Base-by-base conservation (phyloP, 176 grass and related monocot species). In the Saccharum officinarum region DNA sequence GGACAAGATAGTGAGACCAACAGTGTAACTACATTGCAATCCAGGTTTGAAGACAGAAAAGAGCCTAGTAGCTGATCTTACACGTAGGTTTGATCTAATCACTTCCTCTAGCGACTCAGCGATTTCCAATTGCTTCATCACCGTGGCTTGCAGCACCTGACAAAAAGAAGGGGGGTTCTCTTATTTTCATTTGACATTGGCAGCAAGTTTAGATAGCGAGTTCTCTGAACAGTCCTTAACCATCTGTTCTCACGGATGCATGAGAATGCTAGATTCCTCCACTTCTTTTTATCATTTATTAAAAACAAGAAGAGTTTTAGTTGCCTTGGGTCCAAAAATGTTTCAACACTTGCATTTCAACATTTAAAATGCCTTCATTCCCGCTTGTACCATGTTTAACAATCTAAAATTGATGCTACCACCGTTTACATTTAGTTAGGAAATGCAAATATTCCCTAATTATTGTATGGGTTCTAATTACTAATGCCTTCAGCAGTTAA, bases 121-220 rank as follows among this genome's bases (percentile, higher is more conserved):
- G 70, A 94, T 89, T 88, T 97, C 92, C 50, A 97, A 80, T 89
- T 97, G 95, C 80, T 94, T 88, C 86, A 76, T 85, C 25, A 91
- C 84, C 5, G 95, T 90, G 62, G 86, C 92, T 73, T 93, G 95
- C 83, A 97, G 82, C 23, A 97, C 90, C 95, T 97, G 88, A 82
- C 55, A 55, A 85, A 66, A 7, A 2, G 23, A 75, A 86, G 13
- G n/a, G 28, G 46, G 46, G 4, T 30, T 50, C 6, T 87, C 14
- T 79, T 62, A 60, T 75, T 79, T 68, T 34, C 42, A 41, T 40
- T 45, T 39, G 40, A 40, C 2, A 73, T 28, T 55, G 66, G 13
- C 0, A 40, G 12, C 3, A 50, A 59, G 77, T 78, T 28, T 67
- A 38, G 30, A 40, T 55, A 64, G 12, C 38, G 6, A 45, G 69